These are phyloP conservation scores for Populus hybrid DNA, from an alignment of 441 rosid genomes.

Conservation along the genomic window DNA sequence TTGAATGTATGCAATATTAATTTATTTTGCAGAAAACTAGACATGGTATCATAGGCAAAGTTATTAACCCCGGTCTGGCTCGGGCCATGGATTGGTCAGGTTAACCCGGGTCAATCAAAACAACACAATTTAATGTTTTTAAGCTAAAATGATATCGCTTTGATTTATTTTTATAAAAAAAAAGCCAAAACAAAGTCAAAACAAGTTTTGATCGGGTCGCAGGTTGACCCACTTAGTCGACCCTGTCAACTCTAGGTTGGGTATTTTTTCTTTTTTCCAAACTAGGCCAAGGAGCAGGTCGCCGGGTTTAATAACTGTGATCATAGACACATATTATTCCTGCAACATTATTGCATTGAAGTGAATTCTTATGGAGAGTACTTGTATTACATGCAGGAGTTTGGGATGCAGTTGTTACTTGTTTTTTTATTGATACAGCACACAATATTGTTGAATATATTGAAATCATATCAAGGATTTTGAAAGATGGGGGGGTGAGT, in stretches of 20 bases:
- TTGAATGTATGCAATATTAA: background rate
- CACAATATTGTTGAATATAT: slow-evolving; percentile 91
- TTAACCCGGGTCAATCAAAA: too few relatives aligned
- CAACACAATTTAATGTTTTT: too few relatives aligned
- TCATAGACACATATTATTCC: background rate
- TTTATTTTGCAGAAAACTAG: background rate
- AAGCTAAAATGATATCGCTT: too few relatives aligned
- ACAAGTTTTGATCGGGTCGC: too few relatives aligned
- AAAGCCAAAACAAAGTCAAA: too few relatives aligned
- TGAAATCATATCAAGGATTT: slow-evolving; percentile 85
- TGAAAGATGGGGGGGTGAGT: slow-evolving; percentile 94
- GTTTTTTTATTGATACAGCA: slow-evolving; percentile 96
- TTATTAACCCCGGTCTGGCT: too few relatives aligned
- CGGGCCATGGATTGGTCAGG: too few relatives aligned
- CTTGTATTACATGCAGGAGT: slow-evolving; percentile 55
- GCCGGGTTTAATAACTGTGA: background rate
- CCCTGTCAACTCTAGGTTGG: too few relatives aligned
- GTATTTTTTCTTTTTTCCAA: too few relatives aligned
- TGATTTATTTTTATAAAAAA: too few relatives aligned
- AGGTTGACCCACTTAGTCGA: too few relatives aligned
- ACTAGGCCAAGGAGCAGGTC: too few relatives aligned
- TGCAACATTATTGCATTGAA: background rate
- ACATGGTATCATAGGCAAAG: background rate
- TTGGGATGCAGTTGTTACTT: slow-evolving; percentile 97
- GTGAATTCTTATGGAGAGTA: slow-evolving; percentile 6